Evolutionary conservation across 257 asterid species (phyloP).

Genomic region (Scutellaria barbata): DNA sequence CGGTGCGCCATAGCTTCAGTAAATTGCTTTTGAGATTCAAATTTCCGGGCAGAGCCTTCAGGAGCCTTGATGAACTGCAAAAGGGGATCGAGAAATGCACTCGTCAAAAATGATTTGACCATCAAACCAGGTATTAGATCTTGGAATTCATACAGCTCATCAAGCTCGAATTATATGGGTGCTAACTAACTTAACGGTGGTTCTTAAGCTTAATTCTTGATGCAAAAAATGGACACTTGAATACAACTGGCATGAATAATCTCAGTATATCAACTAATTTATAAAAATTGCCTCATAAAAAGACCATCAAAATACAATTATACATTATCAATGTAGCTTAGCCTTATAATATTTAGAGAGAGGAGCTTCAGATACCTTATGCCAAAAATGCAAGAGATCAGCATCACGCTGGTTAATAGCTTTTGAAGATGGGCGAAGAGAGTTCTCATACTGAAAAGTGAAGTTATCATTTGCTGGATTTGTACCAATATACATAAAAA

Average conservation of each 20-base stretch:
- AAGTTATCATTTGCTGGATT: constrained; percentile 87
- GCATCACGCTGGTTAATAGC: constrained; percentile 95
- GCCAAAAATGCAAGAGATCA: constrained; percentile 96
- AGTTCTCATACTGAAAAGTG: constrained; percentile 60
- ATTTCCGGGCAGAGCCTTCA: constrained; percentile 76
- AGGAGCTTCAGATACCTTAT: constrained; percentile 58
- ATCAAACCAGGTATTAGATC: background rate
- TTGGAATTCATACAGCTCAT: background rate
- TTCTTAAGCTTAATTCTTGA: background rate
- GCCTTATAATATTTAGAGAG: background rate
- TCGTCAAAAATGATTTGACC: background rate
- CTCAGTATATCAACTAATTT: background rate
- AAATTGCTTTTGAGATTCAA: constrained; percentile 78
- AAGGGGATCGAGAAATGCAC: constrained; percentile 10
- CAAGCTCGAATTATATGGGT: background rate
- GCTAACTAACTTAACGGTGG: background rate
- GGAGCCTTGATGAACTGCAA: constrained; percentile 71
- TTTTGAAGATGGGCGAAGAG: constrained; percentile 54
- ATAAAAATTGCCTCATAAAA: constrained; percentile 2
- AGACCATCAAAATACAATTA: background rate
- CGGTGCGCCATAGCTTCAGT: constrained; percentile 87
- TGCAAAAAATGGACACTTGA: background rate
- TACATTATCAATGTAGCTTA: background rate
- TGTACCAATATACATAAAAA: constrained; percentile 79
- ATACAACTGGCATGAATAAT: background rate